phyloP scores from a whole-genome alignment of 768 basidiomycete species.

The Suillus hirtellus region DNA sequence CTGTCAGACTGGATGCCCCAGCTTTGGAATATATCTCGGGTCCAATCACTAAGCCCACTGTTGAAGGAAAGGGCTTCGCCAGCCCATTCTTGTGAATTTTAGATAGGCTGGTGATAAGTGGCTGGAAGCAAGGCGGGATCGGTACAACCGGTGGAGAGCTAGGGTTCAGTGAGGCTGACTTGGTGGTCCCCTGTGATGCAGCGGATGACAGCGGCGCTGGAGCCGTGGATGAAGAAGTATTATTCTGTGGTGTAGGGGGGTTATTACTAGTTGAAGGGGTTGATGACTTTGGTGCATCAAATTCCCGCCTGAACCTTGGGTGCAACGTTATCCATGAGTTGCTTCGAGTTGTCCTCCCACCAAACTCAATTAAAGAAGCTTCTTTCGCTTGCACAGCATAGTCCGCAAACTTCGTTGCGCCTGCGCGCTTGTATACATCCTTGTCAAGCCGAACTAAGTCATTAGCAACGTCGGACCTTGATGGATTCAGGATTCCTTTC shows the following conservation, averaged over 20 bases:
- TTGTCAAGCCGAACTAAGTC: slow-evolving; percentile 33
- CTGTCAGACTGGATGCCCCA: slow-evolving; percentile 41
- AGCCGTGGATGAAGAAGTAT: background rate
- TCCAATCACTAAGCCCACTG: slow-evolving; percentile 36
- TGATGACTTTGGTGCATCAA: background rate
- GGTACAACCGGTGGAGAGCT: no score
- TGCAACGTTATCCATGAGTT: slow-evolving; percentile 32
- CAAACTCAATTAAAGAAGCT: slow-evolving; percentile 30
- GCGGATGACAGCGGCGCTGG: no score
- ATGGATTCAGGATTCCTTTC: slow-evolving; percentile 34
- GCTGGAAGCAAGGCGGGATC: slow-evolving; percentile 19
- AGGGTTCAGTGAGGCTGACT: background rate
- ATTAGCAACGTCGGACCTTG: slow-evolving; percentile 39
- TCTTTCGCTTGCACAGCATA: slow-evolving; percentile 29
- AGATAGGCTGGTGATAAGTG: slow-evolving; percentile 37
- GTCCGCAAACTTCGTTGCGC: slow-evolving; percentile 27
- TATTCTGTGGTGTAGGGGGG: background rate
- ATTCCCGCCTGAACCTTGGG: slow-evolving; percentile 18
- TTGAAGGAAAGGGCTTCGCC: slow-evolving; percentile 35
- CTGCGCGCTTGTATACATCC: slow-evolving; percentile 25
- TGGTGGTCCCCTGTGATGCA: background rate
- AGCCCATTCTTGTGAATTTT: slow-evolving; percentile 34
- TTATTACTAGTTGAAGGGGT: background rate
- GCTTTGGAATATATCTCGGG: slow-evolving; percentile 39
- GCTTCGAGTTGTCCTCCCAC: slow-evolving; percentile 14